A percentile compares a stretch with the other conserved stretches of the same genome.
Conservation (phyloP, 495 filamentous ascomycete genomes). For the Lasiosphaeria ovina region DNA sequence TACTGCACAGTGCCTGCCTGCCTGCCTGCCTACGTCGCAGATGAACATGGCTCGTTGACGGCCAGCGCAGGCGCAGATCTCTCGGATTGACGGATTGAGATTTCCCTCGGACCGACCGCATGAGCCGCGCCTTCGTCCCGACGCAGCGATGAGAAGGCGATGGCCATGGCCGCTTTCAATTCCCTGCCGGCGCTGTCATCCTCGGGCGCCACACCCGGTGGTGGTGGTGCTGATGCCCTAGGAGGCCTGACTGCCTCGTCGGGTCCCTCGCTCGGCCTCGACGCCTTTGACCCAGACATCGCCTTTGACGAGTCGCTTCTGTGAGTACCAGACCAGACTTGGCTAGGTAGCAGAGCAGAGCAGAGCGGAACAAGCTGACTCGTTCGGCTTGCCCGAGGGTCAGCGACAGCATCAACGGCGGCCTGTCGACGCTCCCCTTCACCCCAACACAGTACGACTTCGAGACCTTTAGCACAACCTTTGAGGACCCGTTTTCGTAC, state of each 20-base stretch:
- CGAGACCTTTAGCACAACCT: conserved; percentile 55
- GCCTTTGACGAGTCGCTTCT: conserved; percentile 47
- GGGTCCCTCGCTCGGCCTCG: conserved; percentile 32
- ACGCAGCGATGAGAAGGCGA: conserved; percentile 15
- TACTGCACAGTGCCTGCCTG: too few species aligned
- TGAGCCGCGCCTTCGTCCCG: neutral
- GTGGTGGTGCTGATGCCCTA: conserved; percentile 34
- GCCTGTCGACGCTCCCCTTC: conserved; percentile 48
- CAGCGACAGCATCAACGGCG: conserved; percentile 43
- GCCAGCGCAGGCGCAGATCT: conserved; percentile 3
- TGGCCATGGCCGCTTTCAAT: conserved; percentile 53
- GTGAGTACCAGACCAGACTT: conserved; percentile 27
- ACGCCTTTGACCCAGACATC: conserved; percentile 39
- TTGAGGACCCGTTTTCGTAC: conserved; percentile 68
- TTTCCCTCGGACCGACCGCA: neutral
- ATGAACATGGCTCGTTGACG: conserved; percentile 2
- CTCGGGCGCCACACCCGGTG: conserved; percentile 26
- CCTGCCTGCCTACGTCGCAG: neutral
- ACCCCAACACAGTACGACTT: conserved; percentile 53
- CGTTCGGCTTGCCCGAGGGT: too few species aligned
- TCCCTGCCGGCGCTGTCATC: conserved; percentile 43
- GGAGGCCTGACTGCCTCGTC: conserved; percentile 4
- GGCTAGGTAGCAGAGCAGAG: too few species aligned
- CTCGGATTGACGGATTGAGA: neutral
- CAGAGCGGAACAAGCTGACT: too few species aligned